These are phyloP conservation scores for Ailanthus altissimus DNA, from an alignment of 345 rosid species.

Conservation along the genomic window DNA sequence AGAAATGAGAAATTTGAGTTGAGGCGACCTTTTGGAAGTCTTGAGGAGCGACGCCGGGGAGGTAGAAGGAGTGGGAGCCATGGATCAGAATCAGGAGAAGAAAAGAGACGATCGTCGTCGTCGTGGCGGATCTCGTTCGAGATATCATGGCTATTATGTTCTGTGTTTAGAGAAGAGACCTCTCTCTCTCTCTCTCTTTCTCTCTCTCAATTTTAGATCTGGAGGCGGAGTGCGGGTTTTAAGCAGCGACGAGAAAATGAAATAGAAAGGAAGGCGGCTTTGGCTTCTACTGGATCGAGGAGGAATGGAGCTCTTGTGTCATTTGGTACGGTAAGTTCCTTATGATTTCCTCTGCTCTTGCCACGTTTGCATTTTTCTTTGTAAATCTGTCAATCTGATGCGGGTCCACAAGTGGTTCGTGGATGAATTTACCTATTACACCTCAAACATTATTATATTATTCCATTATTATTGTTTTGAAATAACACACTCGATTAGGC, in stretches of 20 bases:
- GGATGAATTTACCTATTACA: not conserved
- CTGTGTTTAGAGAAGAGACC: constrained; percentile 7
- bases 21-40: constrained; percentile 74
- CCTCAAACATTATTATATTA: too few species aligned
- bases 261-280: not conserved
- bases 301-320: not conserved
- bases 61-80: constrained; percentile 75
- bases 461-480: too few species aligned
- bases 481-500: too few species aligned
- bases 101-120: constrained; percentile 25
- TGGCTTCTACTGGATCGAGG: not conserved
- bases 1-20: not conserved
- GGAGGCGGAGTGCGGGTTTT: not conserved
- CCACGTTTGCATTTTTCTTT: not conserved
- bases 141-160: constrained; percentile 41
- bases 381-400: not conserved
- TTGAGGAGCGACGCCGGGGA: constrained; percentile 97
- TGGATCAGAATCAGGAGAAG: constrained; percentile 49
- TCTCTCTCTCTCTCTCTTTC: constrained; percentile 1
- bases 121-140: constrained; percentile 32
- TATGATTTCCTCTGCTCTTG: not conserved
- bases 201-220: constrained; percentile 35
- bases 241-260: not conserved
- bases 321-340: not conserved
- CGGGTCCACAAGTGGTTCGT: not conserved